These are phyloP conservation scores for Fusarium praegraminearum DNA, from an alignment of 2,329 filamentous ascomycete species.

Conservation along the genomic window DNA sequence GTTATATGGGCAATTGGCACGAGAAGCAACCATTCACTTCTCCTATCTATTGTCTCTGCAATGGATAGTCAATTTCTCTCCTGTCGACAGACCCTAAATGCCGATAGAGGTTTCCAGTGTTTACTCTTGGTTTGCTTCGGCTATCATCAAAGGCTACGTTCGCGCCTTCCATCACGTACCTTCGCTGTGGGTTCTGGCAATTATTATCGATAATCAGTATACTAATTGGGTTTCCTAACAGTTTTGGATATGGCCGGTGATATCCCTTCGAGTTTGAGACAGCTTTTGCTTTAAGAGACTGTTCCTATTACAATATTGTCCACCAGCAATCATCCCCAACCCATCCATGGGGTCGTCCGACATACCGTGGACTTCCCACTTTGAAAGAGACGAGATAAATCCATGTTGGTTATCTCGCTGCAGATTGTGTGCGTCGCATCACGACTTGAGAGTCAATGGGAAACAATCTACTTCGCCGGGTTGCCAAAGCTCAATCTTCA, in stretches of 20 bases:
- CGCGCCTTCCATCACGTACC: not conserved
- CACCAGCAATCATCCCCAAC: not conserved
- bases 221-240: not conserved
- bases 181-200: not conserved
- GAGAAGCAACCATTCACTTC: not conserved
- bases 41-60: not conserved
- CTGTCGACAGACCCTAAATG: not conserved
- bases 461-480: not conserved
- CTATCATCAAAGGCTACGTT: not conserved
- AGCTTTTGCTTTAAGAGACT: not conserved
- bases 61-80: not conserved
- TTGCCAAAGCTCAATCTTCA: not conserved
- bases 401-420: not conserved
- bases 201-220: not conserved
- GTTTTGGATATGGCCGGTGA: not conserved
- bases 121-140: not conserved
- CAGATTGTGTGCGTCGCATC: not conserved
- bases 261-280: too few species aligned
- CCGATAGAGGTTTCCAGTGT: not conserved
- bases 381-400: not conserved
- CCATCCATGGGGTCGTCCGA: not conserved
- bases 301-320: not conserved
- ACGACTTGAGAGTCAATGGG: not conserved
- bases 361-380: not conserved
- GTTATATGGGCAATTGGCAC: not conserved